These are phyloP conservation scores for Hypoxylon sp. DNA, from an alignment of 2,329 filamentous ascomycete genomes.

Conservation along the genomic window DNA sequence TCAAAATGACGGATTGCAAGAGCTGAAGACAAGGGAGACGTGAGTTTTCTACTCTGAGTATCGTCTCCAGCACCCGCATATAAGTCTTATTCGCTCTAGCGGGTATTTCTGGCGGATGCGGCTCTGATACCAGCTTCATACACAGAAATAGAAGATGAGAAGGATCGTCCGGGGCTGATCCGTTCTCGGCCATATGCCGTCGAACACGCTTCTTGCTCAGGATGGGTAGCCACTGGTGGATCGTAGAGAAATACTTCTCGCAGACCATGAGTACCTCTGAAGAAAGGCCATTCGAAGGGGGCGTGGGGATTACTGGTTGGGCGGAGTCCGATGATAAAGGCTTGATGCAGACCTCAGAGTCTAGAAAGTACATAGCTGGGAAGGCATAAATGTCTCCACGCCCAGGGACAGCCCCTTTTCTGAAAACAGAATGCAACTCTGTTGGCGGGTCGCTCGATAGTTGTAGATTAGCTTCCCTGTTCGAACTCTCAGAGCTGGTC, in stretches of 20 bases:
- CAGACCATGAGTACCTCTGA: slow-evolving; percentile 25
- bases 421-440: neutral
- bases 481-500: slow-evolving; percentile 7
- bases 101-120: neutral
- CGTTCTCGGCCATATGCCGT: slow-evolving; percentile 21
- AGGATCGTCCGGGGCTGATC: slow-evolving; percentile 19
- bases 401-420: neutral
- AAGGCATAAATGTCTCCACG: slow-evolving; percentile 20
- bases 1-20: slow-evolving; percentile 51
- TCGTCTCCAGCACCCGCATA: slow-evolving; percentile 32
- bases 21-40: slow-evolving; percentile 47
- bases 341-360: slow-evolving; percentile 39
- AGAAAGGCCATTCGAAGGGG: neutral
- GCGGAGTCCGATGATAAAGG: slow-evolving; percentile 38
- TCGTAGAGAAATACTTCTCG: slow-evolving; percentile 42
- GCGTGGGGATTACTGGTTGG: slow-evolving; percentile 6
- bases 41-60: slow-evolving; percentile 44
- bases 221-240: slow-evolving; percentile 48
- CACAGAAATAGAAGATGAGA: slow-evolving; percentile 44
- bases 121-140: slow-evolving; percentile 50
- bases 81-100: slow-evolving; percentile 35
- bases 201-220: slow-evolving; percentile 45
- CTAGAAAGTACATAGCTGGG: slow-evolving; percentile 47
- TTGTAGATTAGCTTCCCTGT: slow-evolving; percentile 4
- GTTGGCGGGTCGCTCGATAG: neutral